Percentiles rank a stretch among this genome's conserved stretches.
phyloP scores from a whole-genome alignment of 768 basidiomycete species.

The Lactifluus volemus region DNA sequence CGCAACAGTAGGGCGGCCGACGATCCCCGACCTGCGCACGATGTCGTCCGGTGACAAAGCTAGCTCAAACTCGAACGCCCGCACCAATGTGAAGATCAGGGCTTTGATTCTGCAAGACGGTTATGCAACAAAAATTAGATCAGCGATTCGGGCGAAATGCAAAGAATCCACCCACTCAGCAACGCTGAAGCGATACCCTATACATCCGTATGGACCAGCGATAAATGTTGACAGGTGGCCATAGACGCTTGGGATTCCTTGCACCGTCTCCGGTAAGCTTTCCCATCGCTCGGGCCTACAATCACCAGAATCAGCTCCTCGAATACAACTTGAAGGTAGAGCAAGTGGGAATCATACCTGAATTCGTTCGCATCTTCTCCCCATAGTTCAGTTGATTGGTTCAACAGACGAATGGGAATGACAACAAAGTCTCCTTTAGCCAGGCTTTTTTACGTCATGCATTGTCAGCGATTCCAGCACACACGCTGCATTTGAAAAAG shows the following conservation, averaged over 20 bases:
- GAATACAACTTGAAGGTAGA: not conserved
- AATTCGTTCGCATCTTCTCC: constrained; percentile 29
- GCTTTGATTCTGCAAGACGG: constrained; percentile 25
- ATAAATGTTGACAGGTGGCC: constrained; percentile 9
- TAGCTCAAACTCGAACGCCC: constrained; percentile 20
- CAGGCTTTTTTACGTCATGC: not conserved
- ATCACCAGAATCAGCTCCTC: not conserved
- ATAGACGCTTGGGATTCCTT: constrained; percentile 12
- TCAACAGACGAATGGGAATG: constrained; percentile 23
- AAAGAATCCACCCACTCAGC: constrained; percentile 19
- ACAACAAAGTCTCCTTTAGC: constrained; percentile 17
- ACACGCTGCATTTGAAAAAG: no score
- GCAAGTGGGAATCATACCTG: not conserved
- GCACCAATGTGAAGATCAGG: constrained; percentile 22
- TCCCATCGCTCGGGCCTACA: constrained; percentile 21
- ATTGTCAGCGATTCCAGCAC: not conserved
- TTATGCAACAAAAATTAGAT: not conserved
- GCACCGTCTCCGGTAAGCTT: constrained; percentile 7
- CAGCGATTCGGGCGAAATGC: not conserved
- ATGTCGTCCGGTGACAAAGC: constrained; percentile 16
- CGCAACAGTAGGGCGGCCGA: constrained; percentile 15
- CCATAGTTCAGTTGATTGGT: constrained; percentile 25
- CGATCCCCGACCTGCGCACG: constrained; percentile 5
- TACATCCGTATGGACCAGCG: constrained; percentile 20
- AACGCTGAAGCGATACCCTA: constrained; percentile 25